Base-by-base conservation (phyloP, 345 rosid species). In the Camelina hispida region DNA sequence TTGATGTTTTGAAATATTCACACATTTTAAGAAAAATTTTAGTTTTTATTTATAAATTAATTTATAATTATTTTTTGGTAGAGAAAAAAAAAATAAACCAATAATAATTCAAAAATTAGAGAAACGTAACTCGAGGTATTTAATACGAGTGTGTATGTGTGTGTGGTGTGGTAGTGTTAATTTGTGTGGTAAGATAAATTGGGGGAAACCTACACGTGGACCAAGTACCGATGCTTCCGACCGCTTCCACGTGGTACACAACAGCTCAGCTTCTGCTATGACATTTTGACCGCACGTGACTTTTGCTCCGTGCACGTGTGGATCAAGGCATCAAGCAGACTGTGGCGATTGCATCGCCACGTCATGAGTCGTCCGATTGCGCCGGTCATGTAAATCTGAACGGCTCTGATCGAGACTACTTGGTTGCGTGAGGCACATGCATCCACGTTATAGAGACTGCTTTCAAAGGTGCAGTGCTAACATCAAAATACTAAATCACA, bases 151-250 rank as follows among this genome's bases (percentile, higher is more conserved):
- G 61, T 32, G 48, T 38, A 4, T 43, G 2, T 43, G 46, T 30
- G 9, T 6, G 37, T 34, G 9, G 37, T 34, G 7, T 6, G n/a
- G n/a, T n/a, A n/a, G n/a, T n/a, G n/a, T n/a, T n/a, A n/a, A n/a
- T n/a, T n/a, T n/a, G n/a, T 28, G 9, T 74, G n/a, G 72, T 23
- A 28, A 23, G 57, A 46, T 65, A 46, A 28, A 55, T 73, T 55
- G 23, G 37, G 64, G 72, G 56, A 68, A 62, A 25, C 28, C 42
- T 54, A 57, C 75, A 76, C 66, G 75, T 69, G 71, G 75, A 56
- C 6, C 80, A 76, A 76, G 80, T 76, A 76, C 80, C 80, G 75
- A 76, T 63, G 80, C 75, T 46, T 70, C 80, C 71, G 80, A 76
- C 80, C 28, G 35, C 43, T 6, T 62, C 66, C 71, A 77, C 80